These are phyloP conservation scores for Pleurotus ostreatus DNA, from an alignment of 768 basidiomycete genomes.

Conservation along the genomic window DNA sequence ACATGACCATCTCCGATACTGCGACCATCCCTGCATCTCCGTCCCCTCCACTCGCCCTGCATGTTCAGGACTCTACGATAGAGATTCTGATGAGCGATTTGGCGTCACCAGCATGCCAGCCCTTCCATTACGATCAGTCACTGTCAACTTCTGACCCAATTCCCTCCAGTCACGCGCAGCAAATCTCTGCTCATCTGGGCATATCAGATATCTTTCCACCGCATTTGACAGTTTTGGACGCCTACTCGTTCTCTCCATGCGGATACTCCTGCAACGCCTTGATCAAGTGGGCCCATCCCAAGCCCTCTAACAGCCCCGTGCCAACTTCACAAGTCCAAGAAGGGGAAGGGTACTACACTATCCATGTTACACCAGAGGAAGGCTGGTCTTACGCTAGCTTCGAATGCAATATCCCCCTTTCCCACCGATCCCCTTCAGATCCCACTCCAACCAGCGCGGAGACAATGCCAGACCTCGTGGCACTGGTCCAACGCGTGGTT, in stretches of 20 bases:
- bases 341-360: constrained; percentile 94
- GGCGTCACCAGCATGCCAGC: constrained; percentile 63
- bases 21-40: constrained; percentile 8
- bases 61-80: constrained; percentile 74
- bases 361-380: constrained; percentile 97
- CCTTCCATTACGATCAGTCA: constrained; percentile 59
- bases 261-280: constrained; percentile 96
- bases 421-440: constrained; percentile 23
- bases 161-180: constrained; percentile 51
- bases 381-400: constrained; percentile 99
- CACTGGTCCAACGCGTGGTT: constrained; percentile 85
- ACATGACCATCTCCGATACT: constrained; percentile 57
- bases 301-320: constrained; percentile 16
- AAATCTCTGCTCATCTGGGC: constrained; percentile 67
- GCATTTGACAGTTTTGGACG: constrained; percentile 79
- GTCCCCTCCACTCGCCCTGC: constrained; percentile 27
- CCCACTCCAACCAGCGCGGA: constrained; percentile 21
- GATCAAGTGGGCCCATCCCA: constrained; percentile 53
- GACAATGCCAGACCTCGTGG: constrained; percentile 69
- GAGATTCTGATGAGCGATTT: constrained; percentile 98
- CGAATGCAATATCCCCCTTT: constrained; percentile 92
- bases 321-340: constrained; percentile 10
- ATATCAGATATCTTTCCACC: constrained; percentile 80
- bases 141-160: constrained; percentile 23
- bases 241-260: constrained; percentile 92